phyloP scores from a whole-genome alignment of 345 rosid genomes.

The Mallotus nudiflorus region DNA sequence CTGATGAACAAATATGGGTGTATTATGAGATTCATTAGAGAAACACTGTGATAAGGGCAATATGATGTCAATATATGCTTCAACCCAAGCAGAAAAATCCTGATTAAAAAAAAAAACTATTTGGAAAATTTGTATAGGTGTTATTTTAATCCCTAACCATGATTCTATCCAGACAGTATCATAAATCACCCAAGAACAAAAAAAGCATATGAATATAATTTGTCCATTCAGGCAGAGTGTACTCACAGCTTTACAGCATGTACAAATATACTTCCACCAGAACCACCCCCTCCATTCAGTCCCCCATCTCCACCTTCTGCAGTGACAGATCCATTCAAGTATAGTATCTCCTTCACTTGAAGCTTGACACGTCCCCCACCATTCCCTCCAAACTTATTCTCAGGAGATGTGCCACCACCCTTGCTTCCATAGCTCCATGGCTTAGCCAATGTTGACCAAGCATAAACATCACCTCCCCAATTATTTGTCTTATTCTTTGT shows the following conservation, averaged over 20 bases:
- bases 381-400: constrained; percentile 59
- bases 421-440: constrained; percentile 98
- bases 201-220: constrained; percentile 1
- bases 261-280: constrained; percentile 88
- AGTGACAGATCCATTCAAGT: constrained; percentile 72
- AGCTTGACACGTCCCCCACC: constrained; percentile 92
- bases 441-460: constrained; percentile 77
- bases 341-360: constrained; percentile 52
- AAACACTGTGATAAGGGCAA: background rate
- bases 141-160: background rate
- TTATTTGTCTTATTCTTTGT: constrained; percentile 52
- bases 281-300: constrained; percentile 81
- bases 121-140: background rate
- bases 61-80: background rate
- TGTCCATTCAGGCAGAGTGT: background rate
- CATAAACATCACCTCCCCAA: constrained; percentile 98
- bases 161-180: background rate
- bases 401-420: constrained; percentile 62
- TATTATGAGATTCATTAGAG: background rate
- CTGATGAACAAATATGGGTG: background rate
- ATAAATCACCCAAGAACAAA: background rate
- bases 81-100: background rate
- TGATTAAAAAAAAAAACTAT: background rate
- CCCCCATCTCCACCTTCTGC: constrained; percentile 92
- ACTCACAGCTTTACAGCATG: constrained; percentile 79